A percentile compares a stretch with the other conserved stretches of the same genome.
These are phyloP conservation scores for Emmonsiellopsis sp. DNA, from an alignment of 2,329 filamentous ascomycete genomes.

Conservation along the genomic window DNA sequence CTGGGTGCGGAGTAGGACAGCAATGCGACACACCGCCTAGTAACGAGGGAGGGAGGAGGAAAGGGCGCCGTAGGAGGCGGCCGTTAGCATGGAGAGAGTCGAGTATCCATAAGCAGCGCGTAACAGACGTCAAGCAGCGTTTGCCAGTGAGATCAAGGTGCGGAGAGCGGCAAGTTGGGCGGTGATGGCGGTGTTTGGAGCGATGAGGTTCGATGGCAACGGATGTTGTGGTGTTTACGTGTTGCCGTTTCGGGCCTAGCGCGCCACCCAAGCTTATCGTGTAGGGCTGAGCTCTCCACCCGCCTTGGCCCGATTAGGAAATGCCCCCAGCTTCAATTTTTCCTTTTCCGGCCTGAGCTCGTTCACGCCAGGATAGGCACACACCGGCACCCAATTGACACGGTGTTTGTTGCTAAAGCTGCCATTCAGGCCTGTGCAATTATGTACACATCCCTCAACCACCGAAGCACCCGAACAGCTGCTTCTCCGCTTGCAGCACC, in stretches of 20 bases:
- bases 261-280: constrained; percentile 1
- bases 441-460: not conserved
- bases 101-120: not conserved
- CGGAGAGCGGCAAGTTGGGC: too few relatives aligned
- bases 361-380: too few relatives aligned
- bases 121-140: not conserved
- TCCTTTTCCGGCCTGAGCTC: not conserved
- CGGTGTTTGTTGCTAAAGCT: not conserved
- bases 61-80: not conserved
- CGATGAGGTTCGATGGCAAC: constrained; percentile 21
- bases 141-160: too few relatives aligned
- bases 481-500: constrained; percentile 5
- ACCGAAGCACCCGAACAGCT: constrained; percentile 9
- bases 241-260: constrained; percentile 27
- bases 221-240: constrained; percentile 24
- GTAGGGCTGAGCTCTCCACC: constrained; percentile 1
- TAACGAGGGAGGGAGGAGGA: not conserved
- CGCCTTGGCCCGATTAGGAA: too few relatives aligned
- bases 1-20: not conserved
- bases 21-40: not conserved
- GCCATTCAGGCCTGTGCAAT: not conserved
- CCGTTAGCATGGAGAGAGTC: not conserved
- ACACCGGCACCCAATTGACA: not conserved
- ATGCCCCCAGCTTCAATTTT: not conserved
- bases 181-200: constrained; percentile 11